Base-by-base conservation (phyloP, 225 moss, liverwort and hornwort species). In the Marchantia paleacea region DNA sequence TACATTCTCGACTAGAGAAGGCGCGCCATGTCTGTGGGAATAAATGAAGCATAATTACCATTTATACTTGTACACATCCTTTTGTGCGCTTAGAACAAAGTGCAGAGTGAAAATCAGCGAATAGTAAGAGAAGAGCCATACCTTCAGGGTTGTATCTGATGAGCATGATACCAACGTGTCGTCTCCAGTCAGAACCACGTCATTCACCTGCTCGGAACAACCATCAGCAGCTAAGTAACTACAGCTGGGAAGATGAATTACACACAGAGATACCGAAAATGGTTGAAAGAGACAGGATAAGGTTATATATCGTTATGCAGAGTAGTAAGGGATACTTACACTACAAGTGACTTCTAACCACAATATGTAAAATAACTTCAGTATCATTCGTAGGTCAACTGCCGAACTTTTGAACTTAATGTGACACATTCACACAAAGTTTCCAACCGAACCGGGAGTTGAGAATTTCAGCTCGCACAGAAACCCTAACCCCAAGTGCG, bases 111-210 rank as follows among this genome's bases (percentile, higher is more conserved):
- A 39, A 2, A 39, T 19, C 14, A 52, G 26, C 4, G 18, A 7
- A 52, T 75, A 69, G 31, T 69, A 0, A 7, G 24, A 12, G 69
- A 12, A 26, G 13, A 69, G 25, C 53, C 2, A 39, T 82, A 93
- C 96, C 96, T 96, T 96, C 31, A 96, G 86, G 15, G 96, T 92
- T 52, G 93, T 96, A 85, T 96, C 96, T 49, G 96, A 96, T 10
- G 94, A 96, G 86, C 96, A 96, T 48, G 96, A 96, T 55, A 96
- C 96, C 66, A 96, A 80, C 10, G 96, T 92, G 86, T 91, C 94
- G 70, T 85, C 85, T 25, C 94, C 91, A 51, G 94, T 90, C 24
- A 96, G 87, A 70, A 94, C 96, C 20, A 92, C 91, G 84, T 96
- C 96, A 80, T 96, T 96, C 11, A 96, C 92, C 96, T 96, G 92